A percentile compares a stretch with the other conserved stretches of the same genome.
phyloP scores from a whole-genome alignment of 345 rosid genomes.

The Hevea brasiliensis region DNA sequence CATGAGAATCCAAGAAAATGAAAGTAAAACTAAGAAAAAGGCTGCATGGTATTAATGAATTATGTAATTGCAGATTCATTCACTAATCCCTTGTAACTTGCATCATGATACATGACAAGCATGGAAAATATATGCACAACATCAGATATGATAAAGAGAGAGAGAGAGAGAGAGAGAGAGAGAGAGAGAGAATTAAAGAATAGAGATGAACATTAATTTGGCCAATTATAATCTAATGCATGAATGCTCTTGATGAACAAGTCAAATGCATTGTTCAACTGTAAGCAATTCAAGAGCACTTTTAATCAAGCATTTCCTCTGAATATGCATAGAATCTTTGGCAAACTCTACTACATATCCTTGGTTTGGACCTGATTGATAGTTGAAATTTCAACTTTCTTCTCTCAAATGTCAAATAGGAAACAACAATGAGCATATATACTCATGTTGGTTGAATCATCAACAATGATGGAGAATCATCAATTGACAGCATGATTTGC shows the following conservation, averaged over 20 bases:
- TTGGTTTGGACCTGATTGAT: too few relatives aligned
- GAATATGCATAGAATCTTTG: neutral
- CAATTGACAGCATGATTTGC: neutral
- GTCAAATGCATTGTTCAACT: too few relatives aligned
- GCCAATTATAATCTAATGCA: neutral
- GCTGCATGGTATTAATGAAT: neutral
- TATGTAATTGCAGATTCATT: neutral
- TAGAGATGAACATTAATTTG: neutral
- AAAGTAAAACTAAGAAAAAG: neutral
- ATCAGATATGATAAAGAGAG: too few relatives aligned
- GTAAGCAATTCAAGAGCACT: too few relatives aligned
- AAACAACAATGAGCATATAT: neutral
- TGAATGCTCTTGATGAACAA: neutral
- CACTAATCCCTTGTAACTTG: too few relatives aligned
- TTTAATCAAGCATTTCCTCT: neutral
- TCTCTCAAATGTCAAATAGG: too few relatives aligned
- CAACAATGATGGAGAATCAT: neutral
- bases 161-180: too few relatives aligned
- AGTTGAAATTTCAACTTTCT: too few relatives aligned
- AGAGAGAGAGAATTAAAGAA: too few relatives aligned
- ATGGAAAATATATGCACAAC: too few relatives aligned
- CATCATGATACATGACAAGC: too few relatives aligned
- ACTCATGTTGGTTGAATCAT: neutral
- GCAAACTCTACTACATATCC: too few relatives aligned
- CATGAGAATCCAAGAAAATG: neutral